Evolutionary conservation across 1,284 basidiomycete species (phyloP).

Genomic region (Microbotryomycetes sp.): DNA sequence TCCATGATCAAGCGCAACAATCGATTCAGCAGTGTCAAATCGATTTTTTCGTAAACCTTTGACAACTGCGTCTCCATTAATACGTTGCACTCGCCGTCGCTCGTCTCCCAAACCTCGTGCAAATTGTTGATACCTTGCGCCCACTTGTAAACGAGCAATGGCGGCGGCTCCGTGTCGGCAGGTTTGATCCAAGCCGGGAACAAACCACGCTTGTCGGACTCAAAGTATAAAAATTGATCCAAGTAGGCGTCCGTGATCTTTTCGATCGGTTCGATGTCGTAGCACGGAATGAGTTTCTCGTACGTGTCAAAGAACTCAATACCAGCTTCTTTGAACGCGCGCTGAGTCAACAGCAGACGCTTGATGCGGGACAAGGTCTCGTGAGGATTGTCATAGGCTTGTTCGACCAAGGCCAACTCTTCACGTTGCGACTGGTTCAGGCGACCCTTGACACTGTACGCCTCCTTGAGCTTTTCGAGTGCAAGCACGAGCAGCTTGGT

Average conservation of each 20-base stretch:
- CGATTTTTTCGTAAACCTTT: constrained; percentile 96
- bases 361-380: constrained; percentile 93
- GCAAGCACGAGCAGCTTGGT: constrained; percentile 91
- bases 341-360: constrained; percentile 84
- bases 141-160: constrained; percentile 95
- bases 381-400: constrained; percentile 91
- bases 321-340: constrained; percentile 96
- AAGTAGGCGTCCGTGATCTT: constrained; percentile 97
- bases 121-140: constrained; percentile 89
- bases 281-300: constrained; percentile 94
- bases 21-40: constrained; percentile 86
- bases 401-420: constrained; percentile 90
- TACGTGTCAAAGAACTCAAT: constrained; percentile 59
- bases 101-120: constrained; percentile 93
- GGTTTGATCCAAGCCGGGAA: constrained; percentile 99
- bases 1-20: constrained; percentile 88
- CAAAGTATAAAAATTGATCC: constrained; percentile 45
- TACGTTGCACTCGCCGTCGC: constrained; percentile 91
- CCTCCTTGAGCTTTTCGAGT: constrained; percentile 93
- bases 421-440: constrained; percentile 94
- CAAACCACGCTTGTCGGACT: constrained; percentile 90
- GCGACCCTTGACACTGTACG: constrained; percentile 94
- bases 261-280: constrained; percentile 96
- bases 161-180: constrained; percentile 90
- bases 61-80: constrained; percentile 95